Evolutionary conservation across 2,329 filamentous ascomycete species (phyloP).

Genomic region (Triangularia setosa): DNA sequence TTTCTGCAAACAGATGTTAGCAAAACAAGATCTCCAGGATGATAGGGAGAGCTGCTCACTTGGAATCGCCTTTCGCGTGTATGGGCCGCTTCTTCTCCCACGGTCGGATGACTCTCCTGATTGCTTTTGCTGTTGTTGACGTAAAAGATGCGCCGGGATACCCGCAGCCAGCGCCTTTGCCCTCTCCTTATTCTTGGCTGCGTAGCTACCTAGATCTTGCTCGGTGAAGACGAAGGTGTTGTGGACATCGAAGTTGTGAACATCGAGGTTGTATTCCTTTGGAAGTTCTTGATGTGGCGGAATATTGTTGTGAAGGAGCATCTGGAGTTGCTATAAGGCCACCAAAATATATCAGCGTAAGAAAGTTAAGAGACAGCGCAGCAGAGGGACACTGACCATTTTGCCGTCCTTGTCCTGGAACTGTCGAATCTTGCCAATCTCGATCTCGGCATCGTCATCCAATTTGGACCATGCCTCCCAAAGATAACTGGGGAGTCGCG

Average conservation of each 20-base stretch:
- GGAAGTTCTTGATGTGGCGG: conserved; percentile 71
- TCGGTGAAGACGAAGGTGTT: conserved; percentile 94
- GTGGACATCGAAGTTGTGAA: conserved; percentile 60
- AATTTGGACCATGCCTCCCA: conserved; percentile 76
- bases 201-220: conserved; percentile 80
- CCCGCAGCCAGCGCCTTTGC: conserved; percentile 55
- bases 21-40: conserved; percentile 12
- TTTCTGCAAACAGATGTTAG: conserved; percentile 50
- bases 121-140: conserved; percentile 36
- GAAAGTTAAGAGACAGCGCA: not conserved
- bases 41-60: conserved; percentile 31
- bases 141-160: conserved; percentile 55
- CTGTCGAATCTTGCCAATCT: conserved; percentile 69
- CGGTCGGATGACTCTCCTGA: conserved; percentile 22
- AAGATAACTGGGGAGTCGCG: conserved; percentile 73
- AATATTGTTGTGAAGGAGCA: conserved; percentile 64
- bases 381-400: conserved; percentile 11
- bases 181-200: conserved; percentile 52
- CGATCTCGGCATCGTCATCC: conserved; percentile 76
- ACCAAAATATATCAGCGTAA: not conserved
- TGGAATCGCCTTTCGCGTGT: conserved; percentile 68
- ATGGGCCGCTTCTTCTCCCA: conserved; percentile 47
- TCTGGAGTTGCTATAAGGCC: conserved; percentile 46
- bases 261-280: conserved; percentile 79
- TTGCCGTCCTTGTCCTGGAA: conserved; percentile 53